Base-by-base conservation (phyloP, 2,329 filamentous ascomycete species). In the Allantophomopsis cytisporea region DNA sequence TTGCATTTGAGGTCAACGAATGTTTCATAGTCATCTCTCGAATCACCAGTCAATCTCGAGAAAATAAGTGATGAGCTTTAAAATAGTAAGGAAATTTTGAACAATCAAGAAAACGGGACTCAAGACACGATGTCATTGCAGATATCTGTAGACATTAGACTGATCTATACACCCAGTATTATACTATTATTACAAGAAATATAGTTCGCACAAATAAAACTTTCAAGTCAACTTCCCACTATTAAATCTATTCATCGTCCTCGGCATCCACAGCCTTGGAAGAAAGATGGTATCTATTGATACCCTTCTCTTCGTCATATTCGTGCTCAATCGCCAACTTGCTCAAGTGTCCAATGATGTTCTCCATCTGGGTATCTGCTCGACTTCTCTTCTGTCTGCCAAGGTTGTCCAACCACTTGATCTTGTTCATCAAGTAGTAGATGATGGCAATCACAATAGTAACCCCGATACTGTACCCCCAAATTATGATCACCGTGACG, bases 381-480 rank as follows among this genome's bases (percentile, higher is more conserved):
- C 64, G 60, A 53, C 63, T 69, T 49, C 76, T 68, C 60, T 74
- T 68, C 63, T 74, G 71, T 55, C 76, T 70, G 43, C 76, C 76
- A 23, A 80, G 66, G 54, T 79, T 67, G 54, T 75, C 68, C 45
- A 80, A 65, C 63, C 64, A 70, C 30, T 59, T 50, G 49, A 76
- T 68, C 54, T 65, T 63, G 64, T 77, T 76, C 46, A 80, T 65
- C 33, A 76, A 56, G 57, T 65, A 72, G 64, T 80, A 80, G 45
- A 76, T 70, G 50, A 80, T 75, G 50, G 74, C 75, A 48, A 77
- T 72, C 60, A 80, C 66, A 51, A 80, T 71, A 43, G 69, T 72
- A 42, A 80, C 73, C 55, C 71, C 73, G 44, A 80, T 73, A n/a
- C 71, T 76, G 64, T 75, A 80, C 33, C 63, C 63, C 74, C 76